Base-by-base conservation (phyloP, 2,329 filamentous ascomycete species). In the Penicillium verrucosum region DNA sequence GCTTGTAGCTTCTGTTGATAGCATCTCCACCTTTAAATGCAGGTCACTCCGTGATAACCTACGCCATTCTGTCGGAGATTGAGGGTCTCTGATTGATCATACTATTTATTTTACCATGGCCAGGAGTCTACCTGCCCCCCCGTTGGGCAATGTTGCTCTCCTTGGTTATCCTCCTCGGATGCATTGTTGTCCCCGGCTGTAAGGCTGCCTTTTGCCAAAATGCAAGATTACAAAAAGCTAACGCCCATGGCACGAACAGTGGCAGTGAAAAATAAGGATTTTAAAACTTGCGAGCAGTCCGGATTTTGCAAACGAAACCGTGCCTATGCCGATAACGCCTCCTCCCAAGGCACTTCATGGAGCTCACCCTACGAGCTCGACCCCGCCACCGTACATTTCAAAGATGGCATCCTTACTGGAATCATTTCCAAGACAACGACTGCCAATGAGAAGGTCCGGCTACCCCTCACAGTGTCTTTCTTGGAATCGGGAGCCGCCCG, bases 271-370 rank as follows among this genome's bases (percentile, higher is more conserved):
- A 89, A 96, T 72, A 87, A 96, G 68, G 92, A 96, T 74, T 99
- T 97, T 82, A 99, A 97, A 73, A 96, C 89, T 68, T 99, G 94
- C 79, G 80, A 89, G 65, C 93, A 99, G 73, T 94, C 93, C 5
- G 94, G 94, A 68, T 99, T 99, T 80, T 99, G 94, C 78, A 94
- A 92, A 73, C 89, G 94, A 63, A 97, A 97, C 77, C 87, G 94
- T 73, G 89, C 85, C 38, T 92, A 89, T 72, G 94, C 94, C 71
- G 92, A 97, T 75, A 80, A 84, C 61, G 91, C 87, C 60, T 77
- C 84, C 44, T 78, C 84, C 41, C 77, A 85, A 54, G 86, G 85
- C 58, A 81, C 84, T 9, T 80, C 81, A 29, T 97, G 91, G 89
- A 80, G 80, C 63, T 87, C 91, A 8, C 93, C 93, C 0, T 99